phyloP scores from a whole-genome alignment of 2,329 filamentous ascomycete genomes.

The Alternaria metachromatica region DNA sequence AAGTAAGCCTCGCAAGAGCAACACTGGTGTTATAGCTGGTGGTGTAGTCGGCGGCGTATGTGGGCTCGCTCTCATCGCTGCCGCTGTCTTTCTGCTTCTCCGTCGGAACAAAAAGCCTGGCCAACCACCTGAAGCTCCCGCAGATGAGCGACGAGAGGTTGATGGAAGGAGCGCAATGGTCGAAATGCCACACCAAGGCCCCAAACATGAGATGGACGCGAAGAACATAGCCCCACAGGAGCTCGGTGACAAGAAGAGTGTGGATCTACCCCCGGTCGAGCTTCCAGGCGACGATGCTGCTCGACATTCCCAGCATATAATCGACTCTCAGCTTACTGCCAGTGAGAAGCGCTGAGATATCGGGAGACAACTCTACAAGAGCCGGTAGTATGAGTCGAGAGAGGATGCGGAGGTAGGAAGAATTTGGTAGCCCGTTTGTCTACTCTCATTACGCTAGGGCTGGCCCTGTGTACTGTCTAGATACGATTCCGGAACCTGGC shows the following conservation, averaged over 20 bases:
- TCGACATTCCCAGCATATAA: neutral
- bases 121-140: neutral
- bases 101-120: neutral
- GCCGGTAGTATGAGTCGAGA: neutral
- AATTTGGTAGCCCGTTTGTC: neutral
- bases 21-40: constrained; percentile 5
- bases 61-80: neutral
- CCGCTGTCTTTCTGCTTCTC: neutral
- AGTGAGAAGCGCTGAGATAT: neutral
- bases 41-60: constrained; percentile 1
- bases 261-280: neutral
- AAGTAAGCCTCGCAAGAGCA: neutral
- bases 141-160: neutral
- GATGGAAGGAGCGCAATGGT: neutral
- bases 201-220: neutral
- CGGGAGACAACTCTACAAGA: neutral
- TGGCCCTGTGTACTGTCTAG: neutral
- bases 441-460: neutral
- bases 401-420: neutral
- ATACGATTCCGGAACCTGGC: neutral
- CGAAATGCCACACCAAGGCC: neutral
- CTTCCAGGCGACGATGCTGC: neutral
- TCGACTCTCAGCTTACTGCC: neutral
- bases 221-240: neutral
- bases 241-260: neutral